These are phyloP conservation scores for Gossypium lobatum DNA, from an alignment of 441 rosid species.

Conservation along the genomic window DNA sequence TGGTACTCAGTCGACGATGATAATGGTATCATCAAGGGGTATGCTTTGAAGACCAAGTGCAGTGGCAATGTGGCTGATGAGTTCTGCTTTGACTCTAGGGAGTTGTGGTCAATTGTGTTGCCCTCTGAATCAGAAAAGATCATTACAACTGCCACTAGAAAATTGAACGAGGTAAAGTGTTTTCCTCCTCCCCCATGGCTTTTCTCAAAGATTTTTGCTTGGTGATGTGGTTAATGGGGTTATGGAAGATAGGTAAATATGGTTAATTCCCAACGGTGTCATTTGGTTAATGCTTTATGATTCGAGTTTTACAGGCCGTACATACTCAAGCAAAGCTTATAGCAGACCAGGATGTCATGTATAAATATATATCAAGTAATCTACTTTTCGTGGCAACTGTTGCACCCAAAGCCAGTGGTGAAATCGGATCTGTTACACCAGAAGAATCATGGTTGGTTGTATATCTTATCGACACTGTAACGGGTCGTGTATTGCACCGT, in stretches of 20 bases:
- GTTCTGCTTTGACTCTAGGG: constrained; percentile 71
- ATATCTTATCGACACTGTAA: constrained; percentile 84
- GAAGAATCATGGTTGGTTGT: constrained; percentile 79
- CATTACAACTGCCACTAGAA: constrained; percentile 61
- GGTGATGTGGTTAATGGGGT: not conserved
- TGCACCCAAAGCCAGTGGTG: constrained; percentile 80
- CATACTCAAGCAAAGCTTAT: constrained; percentile 96
- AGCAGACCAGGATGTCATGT: constrained; percentile 88
- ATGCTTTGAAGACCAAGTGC: constrained; percentile 59
- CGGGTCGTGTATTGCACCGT: constrained; percentile 90
- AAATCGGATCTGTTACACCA: constrained; percentile 82
- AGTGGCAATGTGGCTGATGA: constrained; percentile 49
- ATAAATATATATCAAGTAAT: constrained; percentile 83
- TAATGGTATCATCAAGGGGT: constrained; percentile 70
- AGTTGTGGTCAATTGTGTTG: constrained; percentile 86
- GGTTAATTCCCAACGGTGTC: not conserved
- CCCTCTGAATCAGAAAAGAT: constrained; percentile 91
- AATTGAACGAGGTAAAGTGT: constrained; percentile 67
- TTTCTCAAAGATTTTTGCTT: not conserved
- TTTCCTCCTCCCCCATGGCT: not conserved
- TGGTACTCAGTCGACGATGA: constrained; percentile 85
- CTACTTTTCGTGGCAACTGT: constrained; percentile 84
- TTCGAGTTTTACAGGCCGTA: constrained; percentile 57
- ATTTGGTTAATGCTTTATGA: no score
- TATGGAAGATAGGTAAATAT: not conserved